phyloP scores from a whole-genome alignment of 176 grass and related monocot species.

The Oryza officinalis region DNA sequence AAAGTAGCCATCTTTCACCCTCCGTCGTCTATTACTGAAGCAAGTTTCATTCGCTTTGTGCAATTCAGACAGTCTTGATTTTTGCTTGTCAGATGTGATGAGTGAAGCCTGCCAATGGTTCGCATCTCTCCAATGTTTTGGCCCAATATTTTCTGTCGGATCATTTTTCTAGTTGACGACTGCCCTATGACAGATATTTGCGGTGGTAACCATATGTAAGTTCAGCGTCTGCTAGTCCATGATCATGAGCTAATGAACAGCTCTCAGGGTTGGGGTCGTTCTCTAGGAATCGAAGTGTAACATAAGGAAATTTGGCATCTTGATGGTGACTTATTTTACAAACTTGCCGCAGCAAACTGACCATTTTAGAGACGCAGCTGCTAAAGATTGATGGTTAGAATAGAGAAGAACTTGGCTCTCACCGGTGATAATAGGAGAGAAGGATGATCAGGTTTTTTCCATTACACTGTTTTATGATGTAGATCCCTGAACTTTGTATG shows the following conservation, averaged over 20 bases:
- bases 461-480: background rate
- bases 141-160: background rate
- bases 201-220: background rate
- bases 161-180: constrained; percentile 2
- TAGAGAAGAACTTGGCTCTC: background rate
- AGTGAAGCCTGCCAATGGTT: background rate
- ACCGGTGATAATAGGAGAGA: background rate
- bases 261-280: background rate
- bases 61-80: background rate
- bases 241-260: background rate
- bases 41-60: background rate
- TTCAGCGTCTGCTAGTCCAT: background rate
- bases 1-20: background rate
- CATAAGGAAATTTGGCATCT: background rate
- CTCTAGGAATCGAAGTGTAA: background rate
- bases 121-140: background rate
- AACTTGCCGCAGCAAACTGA: background rate
- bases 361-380: background rate
- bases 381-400: background rate
- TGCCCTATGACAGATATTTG: background rate
- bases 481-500: background rate
- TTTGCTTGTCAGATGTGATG: background rate
- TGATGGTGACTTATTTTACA: background rate
- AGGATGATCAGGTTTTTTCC: background rate
- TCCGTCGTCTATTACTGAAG: background rate